These are phyloP conservation scores for Nemania abortiva DNA, from an alignment of 2,329 filamentous ascomycete species.

Conservation along the genomic window DNA sequence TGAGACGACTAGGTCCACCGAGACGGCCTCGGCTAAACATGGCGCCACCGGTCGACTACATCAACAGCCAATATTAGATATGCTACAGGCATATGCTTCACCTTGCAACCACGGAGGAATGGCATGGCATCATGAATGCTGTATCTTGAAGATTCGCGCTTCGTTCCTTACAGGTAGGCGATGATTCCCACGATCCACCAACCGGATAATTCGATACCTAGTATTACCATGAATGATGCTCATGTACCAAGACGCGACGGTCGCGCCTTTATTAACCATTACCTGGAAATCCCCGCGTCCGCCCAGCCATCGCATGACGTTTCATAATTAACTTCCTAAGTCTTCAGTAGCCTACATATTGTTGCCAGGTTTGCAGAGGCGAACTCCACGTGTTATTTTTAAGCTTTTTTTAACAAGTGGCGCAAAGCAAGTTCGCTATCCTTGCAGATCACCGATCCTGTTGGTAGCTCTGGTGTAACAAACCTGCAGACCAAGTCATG, in stretches of 20 bases:
- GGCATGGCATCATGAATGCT: constrained; percentile 21
- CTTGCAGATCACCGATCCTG: constrained; percentile 3
- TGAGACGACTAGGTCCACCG: constrained; percentile 30
- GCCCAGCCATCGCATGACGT: constrained; percentile 33
- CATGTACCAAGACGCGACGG: constrained; percentile 15
- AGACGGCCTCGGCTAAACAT: constrained; percentile 21
- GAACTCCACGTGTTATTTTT: constrained; percentile 25
- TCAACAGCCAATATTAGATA: constrained; percentile 1
- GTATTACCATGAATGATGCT: constrained; percentile 33
- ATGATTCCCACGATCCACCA: constrained; percentile 26
- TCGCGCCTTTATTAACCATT: constrained; percentile 36
- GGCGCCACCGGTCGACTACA: constrained; percentile 1
- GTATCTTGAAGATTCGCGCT: constrained; percentile 14
- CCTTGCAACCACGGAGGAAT: constrained; percentile 8
- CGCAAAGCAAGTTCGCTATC: not conserved
- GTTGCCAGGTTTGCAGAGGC: constrained; percentile 18
- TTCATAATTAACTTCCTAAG: constrained; percentile 23
- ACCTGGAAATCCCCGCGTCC: constrained; percentile 34
- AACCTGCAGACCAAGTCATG: constrained; percentile 1
- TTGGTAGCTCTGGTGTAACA: constrained; percentile 15
- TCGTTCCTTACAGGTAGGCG: constrained; percentile 8
- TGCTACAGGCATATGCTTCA: constrained; percentile 3
- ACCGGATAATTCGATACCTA: constrained; percentile 11
- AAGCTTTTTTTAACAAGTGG: not conserved
- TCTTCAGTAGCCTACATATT: not conserved